Conservation (phyloP, 2,329 filamentous ascomycete species). For the Cladophialophora exuberans region DNA sequence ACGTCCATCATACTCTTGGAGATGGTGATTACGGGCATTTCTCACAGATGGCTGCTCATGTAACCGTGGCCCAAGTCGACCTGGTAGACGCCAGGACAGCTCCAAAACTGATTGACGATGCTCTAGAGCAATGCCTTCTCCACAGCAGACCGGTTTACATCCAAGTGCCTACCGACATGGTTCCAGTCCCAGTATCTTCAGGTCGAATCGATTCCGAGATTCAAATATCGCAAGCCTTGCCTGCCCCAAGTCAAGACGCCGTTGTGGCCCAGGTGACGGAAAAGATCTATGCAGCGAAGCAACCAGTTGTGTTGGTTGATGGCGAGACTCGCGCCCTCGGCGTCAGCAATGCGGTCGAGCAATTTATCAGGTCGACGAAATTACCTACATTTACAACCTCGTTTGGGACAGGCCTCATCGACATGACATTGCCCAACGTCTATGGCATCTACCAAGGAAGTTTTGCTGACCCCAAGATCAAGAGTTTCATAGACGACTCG, state of each 20-base stretch:
- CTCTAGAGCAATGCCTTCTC: slow-evolving; percentile 54
- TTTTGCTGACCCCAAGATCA: slow-evolving; percentile 40
- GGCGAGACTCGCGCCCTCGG: slow-evolving; percentile 49
- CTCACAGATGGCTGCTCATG: slow-evolving; percentile 42
- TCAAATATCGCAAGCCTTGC: background rate
- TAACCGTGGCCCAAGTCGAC: background rate
- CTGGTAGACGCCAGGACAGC: slow-evolving; percentile 22
- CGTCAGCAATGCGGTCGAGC: slow-evolving; percentile 45
- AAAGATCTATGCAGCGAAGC: slow-evolving; percentile 48
- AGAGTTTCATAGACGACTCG: slow-evolving; percentile 44
- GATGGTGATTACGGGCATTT: slow-evolving; percentile 59
- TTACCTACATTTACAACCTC: slow-evolving; percentile 53
- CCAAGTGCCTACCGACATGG: slow-evolving; percentile 59
- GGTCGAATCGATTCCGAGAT: background rate
- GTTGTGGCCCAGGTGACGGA: slow-evolving; percentile 66
- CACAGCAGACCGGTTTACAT: slow-evolving; percentile 61
- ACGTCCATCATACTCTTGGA: slow-evolving; percentile 38
- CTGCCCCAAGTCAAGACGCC: slow-evolving; percentile 1
- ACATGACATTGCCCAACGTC: slow-evolving; percentile 51
- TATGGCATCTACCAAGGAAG: slow-evolving; percentile 53
- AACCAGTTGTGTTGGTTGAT: slow-evolving; percentile 56
- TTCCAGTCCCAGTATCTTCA: slow-evolving; percentile 58
- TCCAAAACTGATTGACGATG: slow-evolving; percentile 55
- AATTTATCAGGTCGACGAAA: slow-evolving; percentile 45
- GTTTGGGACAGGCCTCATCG: slow-evolving; percentile 54